Conservation (phyloP, 768 basidiomycete species). For the Leccinum boreale region DNA sequence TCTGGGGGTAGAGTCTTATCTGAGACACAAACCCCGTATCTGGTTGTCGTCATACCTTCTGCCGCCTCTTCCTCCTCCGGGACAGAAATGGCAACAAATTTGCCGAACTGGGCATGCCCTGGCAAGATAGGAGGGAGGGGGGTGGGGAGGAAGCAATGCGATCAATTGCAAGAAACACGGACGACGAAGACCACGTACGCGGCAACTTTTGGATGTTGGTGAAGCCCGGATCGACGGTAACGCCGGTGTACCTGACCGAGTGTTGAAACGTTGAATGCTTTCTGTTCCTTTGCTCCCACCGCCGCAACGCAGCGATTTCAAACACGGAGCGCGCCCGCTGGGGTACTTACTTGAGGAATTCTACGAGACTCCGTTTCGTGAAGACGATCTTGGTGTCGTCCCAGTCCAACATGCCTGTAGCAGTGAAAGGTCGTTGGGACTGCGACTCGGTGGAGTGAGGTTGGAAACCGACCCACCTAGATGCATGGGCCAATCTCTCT, state of each 20-base stretch:
- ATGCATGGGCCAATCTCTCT: conserved; percentile 68
- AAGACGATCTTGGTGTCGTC: conserved; percentile 73
- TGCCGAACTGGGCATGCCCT: conserved; percentile 77
- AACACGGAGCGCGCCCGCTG: conserved; percentile 1
- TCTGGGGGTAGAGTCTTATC: conserved; percentile 4
- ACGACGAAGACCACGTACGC: conserved; percentile 38
- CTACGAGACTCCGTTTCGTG: conserved; percentile 71
- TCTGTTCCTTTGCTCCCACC: not conserved
- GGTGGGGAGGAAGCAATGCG: not conserved
- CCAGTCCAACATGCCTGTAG: conserved; percentile 76
- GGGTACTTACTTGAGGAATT: conserved; percentile 66
- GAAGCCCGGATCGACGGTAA: conserved; percentile 75
- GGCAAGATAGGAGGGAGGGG: not conserved
- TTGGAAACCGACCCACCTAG: conserved; percentile 45
- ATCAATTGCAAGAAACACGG: not conserved
- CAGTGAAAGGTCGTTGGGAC: not conserved
- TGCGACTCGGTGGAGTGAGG: not conserved
- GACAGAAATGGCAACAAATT: conserved; percentile 24
- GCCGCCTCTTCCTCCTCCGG: conserved; percentile 29
- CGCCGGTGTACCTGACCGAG: conserved; percentile 59
- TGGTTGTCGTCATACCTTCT: conserved; percentile 8
- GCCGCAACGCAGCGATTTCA: not conserved
- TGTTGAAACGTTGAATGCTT: conserved; percentile 24
- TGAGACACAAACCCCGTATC: not conserved
- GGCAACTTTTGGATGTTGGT: conserved; percentile 73